Percentiles rank a stretch among this genome's conserved stretches.
phyloP scores from a whole-genome alignment of 1,139 yeast genomes.

The Entelexis sorbosivorans region DNA sequence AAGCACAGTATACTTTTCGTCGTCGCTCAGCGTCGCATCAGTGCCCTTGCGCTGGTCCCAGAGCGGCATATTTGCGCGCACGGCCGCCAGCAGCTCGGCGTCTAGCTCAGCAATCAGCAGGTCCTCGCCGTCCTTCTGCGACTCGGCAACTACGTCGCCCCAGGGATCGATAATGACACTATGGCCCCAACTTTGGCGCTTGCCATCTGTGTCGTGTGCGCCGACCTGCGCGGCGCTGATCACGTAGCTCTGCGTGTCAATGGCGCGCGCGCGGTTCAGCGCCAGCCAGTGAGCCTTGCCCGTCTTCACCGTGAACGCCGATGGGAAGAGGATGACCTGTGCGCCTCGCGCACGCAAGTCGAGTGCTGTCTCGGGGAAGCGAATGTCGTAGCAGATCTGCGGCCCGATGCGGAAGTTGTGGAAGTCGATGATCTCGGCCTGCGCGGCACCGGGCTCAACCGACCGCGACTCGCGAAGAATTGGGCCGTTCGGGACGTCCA shows the following conservation, averaged over 20 bases:
- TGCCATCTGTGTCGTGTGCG: conserved; percentile 43
- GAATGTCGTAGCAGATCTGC: conserved; percentile 72
- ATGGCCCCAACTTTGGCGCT: conserved; percentile 64
- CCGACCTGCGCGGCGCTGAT: conserved; percentile 91
- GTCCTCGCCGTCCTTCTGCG: conserved; percentile 39
- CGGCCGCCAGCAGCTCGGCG: conserved; percentile 36
- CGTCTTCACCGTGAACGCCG: conserved; percentile 85
- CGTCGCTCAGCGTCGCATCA: neutral
- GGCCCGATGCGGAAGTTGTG: conserved; percentile 74
- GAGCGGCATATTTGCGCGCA: conserved; percentile 62
- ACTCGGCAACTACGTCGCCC: conserved; percentile 67
- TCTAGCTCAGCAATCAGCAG: conserved; percentile 65
- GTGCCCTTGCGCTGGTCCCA: conserved; percentile 24
- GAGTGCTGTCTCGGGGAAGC: conserved; percentile 77
- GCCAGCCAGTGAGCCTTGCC: conserved; percentile 87
- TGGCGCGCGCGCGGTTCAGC: conserved; percentile 70
- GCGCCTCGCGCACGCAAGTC: conserved; percentile 63
- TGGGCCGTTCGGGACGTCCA: conserved; percentile 46
- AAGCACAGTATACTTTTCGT: neutral
- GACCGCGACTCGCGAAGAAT: conserved; percentile 63
- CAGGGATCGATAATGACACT: conserved; percentile 80
- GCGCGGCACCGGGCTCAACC: conserved; percentile 76
- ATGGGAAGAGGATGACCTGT: conserved; percentile 65
- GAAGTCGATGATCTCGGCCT: conserved; percentile 63
- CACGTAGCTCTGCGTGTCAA: conserved; percentile 79